A percentile compares a stretch with the other conserved stretches of the same genome.
These are phyloP conservation scores for Colletotrichum lini DNA, from an alignment of 2,329 filamentous ascomycete species.

Conservation along the genomic window DNA sequence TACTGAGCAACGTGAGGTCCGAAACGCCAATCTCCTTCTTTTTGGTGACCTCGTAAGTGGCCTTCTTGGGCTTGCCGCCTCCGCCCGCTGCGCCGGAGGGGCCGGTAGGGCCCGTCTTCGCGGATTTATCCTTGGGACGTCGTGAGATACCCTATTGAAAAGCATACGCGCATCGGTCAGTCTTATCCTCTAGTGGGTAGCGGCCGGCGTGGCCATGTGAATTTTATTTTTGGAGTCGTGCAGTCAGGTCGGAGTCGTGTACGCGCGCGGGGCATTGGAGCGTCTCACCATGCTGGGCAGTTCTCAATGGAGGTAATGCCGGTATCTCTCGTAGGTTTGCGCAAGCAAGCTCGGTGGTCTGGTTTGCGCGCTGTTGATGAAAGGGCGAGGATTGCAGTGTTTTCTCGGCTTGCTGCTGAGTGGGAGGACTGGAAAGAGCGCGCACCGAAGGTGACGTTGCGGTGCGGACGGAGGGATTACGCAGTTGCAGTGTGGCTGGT, in stretches of 20 bases:
- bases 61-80: constrained; percentile 87
- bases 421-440: constrained; percentile 38
- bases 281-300: constrained; percentile 45
- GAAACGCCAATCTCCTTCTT: constrained; percentile 99
- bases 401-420: constrained; percentile 24
- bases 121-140: constrained; percentile 63
- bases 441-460: constrained; percentile 42
- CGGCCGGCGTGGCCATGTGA: background rate
- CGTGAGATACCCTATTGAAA: constrained; percentile 62
- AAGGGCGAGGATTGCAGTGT: constrained; percentile 21
- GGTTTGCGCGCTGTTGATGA: constrained; percentile 26
- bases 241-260: constrained; percentile 16
- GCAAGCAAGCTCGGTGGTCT: constrained; percentile 20
- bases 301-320: constrained; percentile 40
- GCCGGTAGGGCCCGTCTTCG: constrained; percentile 58
- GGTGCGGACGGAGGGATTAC: constrained; percentile 42
- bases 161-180: constrained; percentile 27
- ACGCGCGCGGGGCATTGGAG: constrained; percentile 41
- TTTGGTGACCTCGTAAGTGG: constrained; percentile 94
- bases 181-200: constrained; percentile 4
- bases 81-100: constrained; percentile 54
- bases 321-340: constrained; percentile 35
- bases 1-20: constrained; percentile 96
- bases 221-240: background rate
- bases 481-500: constrained; percentile 44